Evolutionary conservation across 176 grass and related monocot genomes (phyloP).

Genomic region (Paspalum vaginatum): DNA sequence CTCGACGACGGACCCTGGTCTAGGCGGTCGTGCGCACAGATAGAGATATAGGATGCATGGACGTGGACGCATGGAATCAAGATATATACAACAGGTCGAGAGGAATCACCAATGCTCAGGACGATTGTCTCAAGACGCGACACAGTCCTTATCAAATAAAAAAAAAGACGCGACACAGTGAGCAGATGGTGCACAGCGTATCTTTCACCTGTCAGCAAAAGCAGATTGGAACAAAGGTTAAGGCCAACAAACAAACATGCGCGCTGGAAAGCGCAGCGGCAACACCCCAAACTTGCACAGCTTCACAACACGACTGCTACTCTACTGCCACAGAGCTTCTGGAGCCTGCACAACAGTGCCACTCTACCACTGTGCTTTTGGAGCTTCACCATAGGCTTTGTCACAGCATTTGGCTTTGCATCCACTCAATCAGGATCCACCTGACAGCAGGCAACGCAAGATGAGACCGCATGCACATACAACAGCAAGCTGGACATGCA

Average conservation of each 20-base stretch:
- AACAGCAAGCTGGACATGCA: neutral
- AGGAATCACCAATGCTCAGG: neutral
- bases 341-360: neutral
- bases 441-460: neutral
- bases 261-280: too few species aligned
- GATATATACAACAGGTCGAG: neutral
- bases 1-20: too few species aligned
- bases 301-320: too few species aligned
- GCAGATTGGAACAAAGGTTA: neutral
- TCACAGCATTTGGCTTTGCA: neutral
- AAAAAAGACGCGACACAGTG: neutral
- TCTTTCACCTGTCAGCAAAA: neutral
- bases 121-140: neutral
- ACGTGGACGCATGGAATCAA: neutral
- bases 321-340: too few species aligned
- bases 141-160: too few species aligned
- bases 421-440: neutral
- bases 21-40: too few species aligned
- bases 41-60: too few species aligned
- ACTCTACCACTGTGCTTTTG: neutral
- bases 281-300: too few species aligned
- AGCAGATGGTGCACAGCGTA: neutral
- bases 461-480: neutral
- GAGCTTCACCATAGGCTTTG: neutral
- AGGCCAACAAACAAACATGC: too few species aligned